Conservation (phyloP, 305 asterid species). For the Fraxinus ornus region DNA sequence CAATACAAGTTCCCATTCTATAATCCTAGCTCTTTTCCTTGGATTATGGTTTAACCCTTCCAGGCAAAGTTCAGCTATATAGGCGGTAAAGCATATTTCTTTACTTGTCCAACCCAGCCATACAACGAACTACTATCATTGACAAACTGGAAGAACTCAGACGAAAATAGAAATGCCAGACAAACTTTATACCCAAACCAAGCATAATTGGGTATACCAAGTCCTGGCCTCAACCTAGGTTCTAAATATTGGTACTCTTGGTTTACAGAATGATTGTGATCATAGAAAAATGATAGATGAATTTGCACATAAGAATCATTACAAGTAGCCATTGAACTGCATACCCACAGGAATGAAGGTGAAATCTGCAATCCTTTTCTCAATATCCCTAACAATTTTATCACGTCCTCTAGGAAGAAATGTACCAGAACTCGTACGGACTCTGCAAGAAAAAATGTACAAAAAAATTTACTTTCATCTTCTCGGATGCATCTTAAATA, state of each 20-base stretch:
- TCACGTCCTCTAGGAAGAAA: conserved; percentile 87
- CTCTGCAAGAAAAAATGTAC: conserved; percentile 42
- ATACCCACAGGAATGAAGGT: conserved; percentile 92
- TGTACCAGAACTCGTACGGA: conserved; percentile 97
- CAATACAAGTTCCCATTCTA: background rate
- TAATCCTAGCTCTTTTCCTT: conserved; percentile 1
- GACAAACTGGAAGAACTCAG: conserved; percentile 15
- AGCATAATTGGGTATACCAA: conserved; percentile 10
- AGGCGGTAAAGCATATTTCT: background rate
- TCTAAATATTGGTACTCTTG: background rate
- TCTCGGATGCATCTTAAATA: conserved; percentile 18
- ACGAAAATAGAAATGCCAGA: conserved; percentile 9
- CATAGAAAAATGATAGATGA: conserved; percentile 6
- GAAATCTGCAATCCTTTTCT: conserved; percentile 91
- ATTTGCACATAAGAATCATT: conserved; percentile 9
- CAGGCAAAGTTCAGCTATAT: conserved; percentile 1
- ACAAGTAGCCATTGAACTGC: conserved; percentile 31
- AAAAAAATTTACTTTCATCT: background rate
- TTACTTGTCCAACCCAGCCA: background rate
- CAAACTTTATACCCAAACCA: conserved; percentile 8
- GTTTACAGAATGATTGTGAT: background rate
- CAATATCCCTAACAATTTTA: conserved; percentile 66
- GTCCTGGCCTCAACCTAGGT: background rate
- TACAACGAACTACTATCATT: conserved; percentile 5
- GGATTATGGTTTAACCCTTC: background rate